Conservation (phyloP, 108 stramenopile genomes). For the Epithemia pelagica region DNA sequence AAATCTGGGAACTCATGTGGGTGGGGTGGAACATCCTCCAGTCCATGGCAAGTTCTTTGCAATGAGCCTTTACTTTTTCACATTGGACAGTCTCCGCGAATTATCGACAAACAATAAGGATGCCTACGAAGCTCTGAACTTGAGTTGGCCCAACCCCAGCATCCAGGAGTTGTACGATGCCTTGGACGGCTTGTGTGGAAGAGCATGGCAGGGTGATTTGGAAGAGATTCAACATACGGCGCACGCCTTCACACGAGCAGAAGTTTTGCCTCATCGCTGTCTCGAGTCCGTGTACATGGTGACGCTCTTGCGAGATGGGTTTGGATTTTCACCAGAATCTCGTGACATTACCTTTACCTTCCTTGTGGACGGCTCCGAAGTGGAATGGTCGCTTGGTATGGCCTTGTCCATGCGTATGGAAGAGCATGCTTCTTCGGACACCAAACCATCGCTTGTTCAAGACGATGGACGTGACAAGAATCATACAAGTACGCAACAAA, state of each 20-base stretch:
- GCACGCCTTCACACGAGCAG: slow-evolving; percentile 66
- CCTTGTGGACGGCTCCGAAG: slow-evolving; percentile 79
- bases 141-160: slow-evolving; percentile 78
- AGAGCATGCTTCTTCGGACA: not conserved
- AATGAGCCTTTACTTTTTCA: slow-evolving; percentile 89
- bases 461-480: too few species aligned
- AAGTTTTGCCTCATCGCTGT: slow-evolving; percentile 80
- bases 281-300: slow-evolving; percentile 86
- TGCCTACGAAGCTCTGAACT: slow-evolving; percentile 42
- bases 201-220: slow-evolving; percentile 71
- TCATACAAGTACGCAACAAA: too few species aligned
- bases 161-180: slow-evolving; percentile 76
- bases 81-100: slow-evolving; percentile 84
- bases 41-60: slow-evolving; percentile 82
- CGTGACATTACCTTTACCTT: slow-evolving; percentile 84
- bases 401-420: slow-evolving; percentile 31
- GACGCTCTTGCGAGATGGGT: slow-evolving; percentile 81
- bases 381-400: slow-evolving; percentile 87
- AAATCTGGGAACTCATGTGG: slow-evolving; percentile 46
- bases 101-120: slow-evolving; percentile 54
- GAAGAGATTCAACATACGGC: slow-evolving; percentile 52
- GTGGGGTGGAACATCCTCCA: slow-evolving; percentile 79
- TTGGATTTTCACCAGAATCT: slow-evolving; percentile 73
- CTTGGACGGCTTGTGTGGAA: slow-evolving; percentile 68
- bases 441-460: too few species aligned